Conservation (phyloP, 1,284 basidiomycete genomes). For the Cryptococcus sp. region DNA sequence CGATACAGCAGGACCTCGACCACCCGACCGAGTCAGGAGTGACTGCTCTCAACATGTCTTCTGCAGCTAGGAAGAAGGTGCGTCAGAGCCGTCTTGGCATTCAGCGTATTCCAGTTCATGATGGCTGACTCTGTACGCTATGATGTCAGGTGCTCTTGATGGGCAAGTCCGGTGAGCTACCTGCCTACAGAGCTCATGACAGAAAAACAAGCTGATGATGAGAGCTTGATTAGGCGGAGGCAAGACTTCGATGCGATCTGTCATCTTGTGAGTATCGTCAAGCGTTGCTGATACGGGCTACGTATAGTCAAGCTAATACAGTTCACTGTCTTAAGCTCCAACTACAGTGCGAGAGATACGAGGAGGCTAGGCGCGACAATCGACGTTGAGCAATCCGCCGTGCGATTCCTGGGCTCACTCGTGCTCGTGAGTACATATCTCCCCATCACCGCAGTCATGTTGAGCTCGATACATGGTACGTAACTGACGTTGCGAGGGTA, state of each 20-base stretch:
- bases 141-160: conserved; percentile 71
- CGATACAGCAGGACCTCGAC: too few species aligned
- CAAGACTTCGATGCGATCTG: conserved; percentile 94
- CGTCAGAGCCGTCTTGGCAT: conserved; percentile 3
- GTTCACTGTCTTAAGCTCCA: conserved; percentile 64
- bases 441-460: not conserved
- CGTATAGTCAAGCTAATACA: conserved; percentile 2
- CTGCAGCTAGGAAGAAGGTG: conserved; percentile 45
- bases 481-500: too few species aligned
- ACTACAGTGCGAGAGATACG: conserved; percentile 89
- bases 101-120: not conserved
- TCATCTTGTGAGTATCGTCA: conserved; percentile 79
- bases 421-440: conserved; percentile 38
- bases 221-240: conserved; percentile 59
- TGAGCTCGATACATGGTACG: too few species aligned
- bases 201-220: too few species aligned
- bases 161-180: conserved; percentile 73
- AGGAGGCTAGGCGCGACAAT: conserved; percentile 91
- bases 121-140: not conserved
- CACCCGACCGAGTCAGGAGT: too few species aligned
- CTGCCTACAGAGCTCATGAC: not conserved
- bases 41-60: conserved; percentile 28
- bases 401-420: conserved; percentile 80
- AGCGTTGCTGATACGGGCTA: too few species aligned
- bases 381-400: conserved; percentile 96